A percentile compares a stretch with the other conserved stretches of the same genome.
phyloP scores from a whole-genome alignment of 2,329 filamentous ascomycete species.

The Pseudodiploospora longispora region DNA sequence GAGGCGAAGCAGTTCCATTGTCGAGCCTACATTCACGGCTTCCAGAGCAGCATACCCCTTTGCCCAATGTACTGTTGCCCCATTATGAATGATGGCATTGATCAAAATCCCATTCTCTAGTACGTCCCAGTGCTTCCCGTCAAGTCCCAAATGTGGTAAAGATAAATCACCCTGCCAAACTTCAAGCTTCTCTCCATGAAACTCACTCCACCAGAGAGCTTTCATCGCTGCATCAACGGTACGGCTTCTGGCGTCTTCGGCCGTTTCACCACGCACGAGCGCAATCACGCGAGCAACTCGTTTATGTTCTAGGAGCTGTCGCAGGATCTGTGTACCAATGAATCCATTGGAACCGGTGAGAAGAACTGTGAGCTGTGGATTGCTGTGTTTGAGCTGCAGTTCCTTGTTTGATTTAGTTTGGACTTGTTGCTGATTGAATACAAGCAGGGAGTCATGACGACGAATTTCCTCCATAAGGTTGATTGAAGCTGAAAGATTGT shows the following conservation, averaged over 20 bases:
- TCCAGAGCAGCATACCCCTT: constrained; percentile 7
- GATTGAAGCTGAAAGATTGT: too few relatives aligned
- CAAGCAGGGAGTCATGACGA: too few relatives aligned
- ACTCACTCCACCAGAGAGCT: not conserved
- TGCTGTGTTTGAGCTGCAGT: too few relatives aligned
- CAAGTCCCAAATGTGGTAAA: not conserved
- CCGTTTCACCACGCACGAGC: not conserved
- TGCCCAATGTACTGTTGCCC: constrained; percentile 7
- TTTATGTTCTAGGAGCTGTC: not conserved
- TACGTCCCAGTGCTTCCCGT: not conserved
- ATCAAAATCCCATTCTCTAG: not conserved
- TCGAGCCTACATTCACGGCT: constrained; percentile 7
- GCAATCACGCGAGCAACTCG: not conserved
- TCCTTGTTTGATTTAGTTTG: too few relatives aligned
- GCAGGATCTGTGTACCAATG: not conserved
- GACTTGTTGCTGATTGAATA: too few relatives aligned
- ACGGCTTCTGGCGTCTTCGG: not conserved
- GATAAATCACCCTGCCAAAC: not conserved
- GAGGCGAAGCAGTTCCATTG: constrained; percentile 6
- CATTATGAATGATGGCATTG: constrained; percentile 10
- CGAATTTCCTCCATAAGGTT: too few relatives aligned
- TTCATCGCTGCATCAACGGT: not conserved
- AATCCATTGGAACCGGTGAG: not conserved
- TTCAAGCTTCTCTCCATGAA: not conserved
- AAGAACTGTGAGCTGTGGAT: not conserved